Evolutionary conservation across 805 yeast genomes (phyloP).

Genomic region (Naumovozyma baii): DNA sequence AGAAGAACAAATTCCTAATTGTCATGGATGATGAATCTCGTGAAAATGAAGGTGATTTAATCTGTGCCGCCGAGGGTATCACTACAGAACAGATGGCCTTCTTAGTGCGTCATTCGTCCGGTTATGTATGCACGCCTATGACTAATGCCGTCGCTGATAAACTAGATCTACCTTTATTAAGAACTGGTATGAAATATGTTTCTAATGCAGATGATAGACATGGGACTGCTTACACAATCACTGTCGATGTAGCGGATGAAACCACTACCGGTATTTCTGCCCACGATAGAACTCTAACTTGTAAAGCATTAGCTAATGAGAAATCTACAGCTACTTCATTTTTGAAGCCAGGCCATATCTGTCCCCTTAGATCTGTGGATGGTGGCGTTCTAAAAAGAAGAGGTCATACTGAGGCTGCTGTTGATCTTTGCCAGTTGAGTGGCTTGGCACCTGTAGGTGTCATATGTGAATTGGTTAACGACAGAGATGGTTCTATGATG

Average conservation of each 20-base stretch:
- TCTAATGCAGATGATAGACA: slow-evolving; percentile 61
- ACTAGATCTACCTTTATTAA: slow-evolving; percentile 72
- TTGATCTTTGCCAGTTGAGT: slow-evolving; percentile 70
- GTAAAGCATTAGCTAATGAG: slow-evolving; percentile 52
- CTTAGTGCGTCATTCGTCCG: slow-evolving; percentile 75
- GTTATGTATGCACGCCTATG: slow-evolving; percentile 89
- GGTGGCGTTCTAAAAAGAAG: slow-evolving; percentile 74
- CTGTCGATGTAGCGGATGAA: slow-evolving; percentile 77
- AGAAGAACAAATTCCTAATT: slow-evolving; percentile 51
- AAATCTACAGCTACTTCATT: slow-evolving; percentile 51
- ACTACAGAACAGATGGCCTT: slow-evolving; percentile 90
- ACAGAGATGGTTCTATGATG: slow-evolving; percentile 92
- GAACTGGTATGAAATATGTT: slow-evolving; percentile 20
- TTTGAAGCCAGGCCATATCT: slow-evolving; percentile 86
- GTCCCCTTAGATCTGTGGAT: slow-evolving; percentile 84
- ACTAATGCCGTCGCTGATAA: slow-evolving; percentile 68
- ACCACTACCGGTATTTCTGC: slow-evolving; percentile 97
- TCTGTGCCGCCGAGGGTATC: slow-evolving; percentile 77
- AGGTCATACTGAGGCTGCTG: slow-evolving; percentile 97
- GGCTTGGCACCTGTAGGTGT: slow-evolving; percentile 81
- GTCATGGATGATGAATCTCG: slow-evolving; percentile 97
- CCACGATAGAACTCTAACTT: slow-evolving; percentile 82
- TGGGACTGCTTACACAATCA: slow-evolving; percentile 93
- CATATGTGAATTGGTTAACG: slow-evolving; percentile 88
- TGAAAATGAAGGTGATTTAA: slow-evolving; percentile 95